A percentile compares a stretch with the other conserved stretches of the same genome.
Conservation (phyloP, 169 alveolate species). For the Eimeria praecox region DNA sequence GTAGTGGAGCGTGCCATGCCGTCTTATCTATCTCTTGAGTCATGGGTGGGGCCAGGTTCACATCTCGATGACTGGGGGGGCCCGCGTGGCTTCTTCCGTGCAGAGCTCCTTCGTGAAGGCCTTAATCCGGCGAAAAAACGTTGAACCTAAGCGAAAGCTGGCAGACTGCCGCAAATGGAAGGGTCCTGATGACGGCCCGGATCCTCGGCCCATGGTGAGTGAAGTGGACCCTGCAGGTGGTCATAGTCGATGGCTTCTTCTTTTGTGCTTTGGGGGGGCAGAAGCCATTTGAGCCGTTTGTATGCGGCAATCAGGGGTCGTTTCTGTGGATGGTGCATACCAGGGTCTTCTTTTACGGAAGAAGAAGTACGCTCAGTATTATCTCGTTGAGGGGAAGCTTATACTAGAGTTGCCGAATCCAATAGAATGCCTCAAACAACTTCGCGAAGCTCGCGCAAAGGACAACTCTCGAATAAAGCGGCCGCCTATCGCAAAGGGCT, state of each 20-base stretch:
- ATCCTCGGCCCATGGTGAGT: slow-evolving; percentile 68
- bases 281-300: background rate
- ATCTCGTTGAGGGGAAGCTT: slow-evolving; percentile 76
- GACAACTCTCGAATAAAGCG: slow-evolving; percentile 39
- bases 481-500: slow-evolving; percentile 48
- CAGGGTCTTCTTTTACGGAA: slow-evolving; percentile 82
- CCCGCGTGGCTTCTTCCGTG: background rate
- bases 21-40: background rate
- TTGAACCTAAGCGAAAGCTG: slow-evolving; percentile 54
- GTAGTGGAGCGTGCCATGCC: background rate
- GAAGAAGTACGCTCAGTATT: slow-evolving; percentile 80
- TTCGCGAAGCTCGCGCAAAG: slow-evolving; percentile 19
- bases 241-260: background rate
- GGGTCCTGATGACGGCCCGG: slow-evolving; percentile 42
- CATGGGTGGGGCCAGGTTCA: background rate
- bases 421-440: slow-evolving; percentile 58
- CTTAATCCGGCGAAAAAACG: slow-evolving; percentile 50
- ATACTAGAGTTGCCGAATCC: slow-evolving; percentile 36
- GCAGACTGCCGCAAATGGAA: slow-evolving; percentile 74
- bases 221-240: background rate
- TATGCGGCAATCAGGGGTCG: background rate
- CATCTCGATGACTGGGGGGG: background rate
- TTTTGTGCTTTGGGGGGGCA: too few relatives aligned
- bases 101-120: slow-evolving; percentile 77
- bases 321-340: background rate